Percentiles rank a stretch among this genome's conserved stretches.
phyloP scores from a whole-genome alignment of 1,139 yeast genomes.

The Petasospora fabianii region DNA sequence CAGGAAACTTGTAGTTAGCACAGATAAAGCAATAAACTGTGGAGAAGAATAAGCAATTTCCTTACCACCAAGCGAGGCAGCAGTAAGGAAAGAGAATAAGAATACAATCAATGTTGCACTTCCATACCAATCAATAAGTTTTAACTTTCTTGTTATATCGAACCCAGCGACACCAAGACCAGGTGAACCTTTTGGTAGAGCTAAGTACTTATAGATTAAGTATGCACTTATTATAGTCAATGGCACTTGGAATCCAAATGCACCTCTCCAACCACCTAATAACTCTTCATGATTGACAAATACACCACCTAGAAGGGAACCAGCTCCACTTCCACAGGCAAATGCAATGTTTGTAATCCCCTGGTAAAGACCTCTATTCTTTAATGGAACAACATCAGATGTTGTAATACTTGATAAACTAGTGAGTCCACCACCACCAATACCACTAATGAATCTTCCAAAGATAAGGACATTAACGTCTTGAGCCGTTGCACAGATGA shows the following conservation, averaged over 20 bases:
- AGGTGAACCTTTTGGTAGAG: conserved; percentile 39
- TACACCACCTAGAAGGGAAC: conserved; percentile 70
- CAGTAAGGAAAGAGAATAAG: conserved; percentile 51
- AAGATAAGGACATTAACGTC: conserved; percentile 44
- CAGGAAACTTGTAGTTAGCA: conserved; percentile 28
- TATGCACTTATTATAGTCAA: conserved; percentile 50
- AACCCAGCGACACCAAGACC: conserved; percentile 27
- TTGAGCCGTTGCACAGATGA: conserved; percentile 42
- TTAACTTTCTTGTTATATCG: conserved; percentile 40
- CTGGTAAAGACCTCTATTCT: conserved; percentile 57
- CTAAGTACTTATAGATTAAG: conserved; percentile 33
- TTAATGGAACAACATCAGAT: conserved; percentile 54
- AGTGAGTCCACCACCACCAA: conserved; percentile 64
- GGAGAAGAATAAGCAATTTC: conserved; percentile 38
- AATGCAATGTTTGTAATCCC: conserved; percentile 61
- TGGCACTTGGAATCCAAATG: conserved; percentile 62
- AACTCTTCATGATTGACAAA: conserved; percentile 38
- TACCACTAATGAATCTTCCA: conserved; percentile 60
- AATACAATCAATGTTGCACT: conserved; percentile 55
- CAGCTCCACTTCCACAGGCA: conserved; percentile 68
- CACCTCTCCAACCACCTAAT: conserved; percentile 69
- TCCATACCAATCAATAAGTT: conserved; percentile 71
- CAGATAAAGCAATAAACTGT: conserved; percentile 22
- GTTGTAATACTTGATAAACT: conserved; percentile 52
- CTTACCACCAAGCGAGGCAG: conserved; percentile 68